phyloP scores from a whole-genome alignment of 768 basidiomycete species.

The Ramaria sp. region DNA sequence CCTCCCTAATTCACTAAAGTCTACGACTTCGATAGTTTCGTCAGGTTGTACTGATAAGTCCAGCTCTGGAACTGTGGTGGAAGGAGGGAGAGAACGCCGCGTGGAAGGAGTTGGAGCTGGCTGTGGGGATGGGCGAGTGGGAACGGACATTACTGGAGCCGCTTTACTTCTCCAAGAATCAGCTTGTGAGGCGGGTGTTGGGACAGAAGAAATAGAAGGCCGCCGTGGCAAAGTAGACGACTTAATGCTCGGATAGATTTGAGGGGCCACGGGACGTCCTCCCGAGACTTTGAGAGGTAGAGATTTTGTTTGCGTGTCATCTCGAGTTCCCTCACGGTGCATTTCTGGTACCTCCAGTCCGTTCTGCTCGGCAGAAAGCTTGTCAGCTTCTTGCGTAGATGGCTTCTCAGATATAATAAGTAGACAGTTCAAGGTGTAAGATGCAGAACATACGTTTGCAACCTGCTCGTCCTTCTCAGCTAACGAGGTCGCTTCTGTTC shows the following conservation, averaged over 20 bases:
- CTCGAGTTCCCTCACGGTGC: neutral
- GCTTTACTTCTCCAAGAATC: slow-evolving; percentile 62
- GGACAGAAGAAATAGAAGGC: slow-evolving; percentile 17
- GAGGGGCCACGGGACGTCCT: neutral
- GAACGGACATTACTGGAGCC: slow-evolving; percentile 13
- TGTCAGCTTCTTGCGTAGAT: neutral
- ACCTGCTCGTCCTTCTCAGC: slow-evolving; percentile 6
- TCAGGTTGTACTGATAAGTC: slow-evolving; percentile 33
- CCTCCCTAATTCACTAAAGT: slow-evolving; percentile 67
- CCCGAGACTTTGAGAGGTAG: neutral
- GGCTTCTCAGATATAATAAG: neutral
- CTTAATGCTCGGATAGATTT: neutral
- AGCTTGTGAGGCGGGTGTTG: slow-evolving; percentile 27
- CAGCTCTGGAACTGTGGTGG: slow-evolving; percentile 23
- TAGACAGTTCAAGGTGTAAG: neutral
- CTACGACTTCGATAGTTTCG: slow-evolving; percentile 68
- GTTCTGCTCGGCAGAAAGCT: neutral
- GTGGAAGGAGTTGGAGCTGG: slow-evolving; percentile 17
- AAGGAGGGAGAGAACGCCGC: slow-evolving; percentile 24
- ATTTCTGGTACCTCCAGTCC: neutral
- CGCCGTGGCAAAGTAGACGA: slow-evolving; percentile 19
- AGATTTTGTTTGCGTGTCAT: neutral
- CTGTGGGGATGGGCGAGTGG: neutral
- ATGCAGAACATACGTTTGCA: slow-evolving; percentile 6
- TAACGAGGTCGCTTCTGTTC: slow-evolving; percentile 19